Evolutionary conservation across 2,329 filamentous ascomycete genomes (phyloP), one percentile per base, ranked within the genome.

Genomic region (Westerdykella aurantiaca): DNA sequence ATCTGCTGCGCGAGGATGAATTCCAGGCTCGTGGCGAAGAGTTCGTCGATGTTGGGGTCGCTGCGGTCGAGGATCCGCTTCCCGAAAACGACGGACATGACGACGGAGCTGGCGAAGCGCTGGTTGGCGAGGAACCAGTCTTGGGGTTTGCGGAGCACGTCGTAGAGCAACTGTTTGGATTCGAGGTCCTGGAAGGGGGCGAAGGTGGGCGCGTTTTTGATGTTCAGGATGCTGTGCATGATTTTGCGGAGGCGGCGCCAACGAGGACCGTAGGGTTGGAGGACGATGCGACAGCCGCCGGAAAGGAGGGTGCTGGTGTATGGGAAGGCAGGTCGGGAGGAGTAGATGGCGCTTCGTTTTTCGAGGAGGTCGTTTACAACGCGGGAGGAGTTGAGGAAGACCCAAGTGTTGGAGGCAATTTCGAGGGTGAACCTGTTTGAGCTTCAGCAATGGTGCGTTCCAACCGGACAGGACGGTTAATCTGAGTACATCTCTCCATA

Each of bases 61-160:
- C 37, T 14, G 54, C 44, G 35, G n/a, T 45, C 38, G 14, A 39
- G 9, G 10, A 56, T 45, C 13, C 51, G 29, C 41, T 51, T 50
- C 9, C 61, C 62, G 45, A 64, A 66, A 2, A 63, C 50, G 5
- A 66, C 58, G 44, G 57, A 60, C 60, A 65, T 60, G 43, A 66
- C 57, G n/a, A 64, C 57, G 1, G 49, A 51, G 40, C 63, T 64
- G 1, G 58, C 47, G 42, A 55, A 66, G 13, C 61, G 52, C 21
- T 51, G 51, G 37, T 57, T 63, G 3, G 56, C 56, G 6, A 31
- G 40, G 34, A 48, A 58, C 54, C 55, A 66, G 18, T 45, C 38
- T 5, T 60, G 53, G 6, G 61, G 55, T 31, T 49, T 39, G 12
- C 57, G 39, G 9, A 62, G 39, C 33, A 57, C 53, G 10, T 65